These are phyloP conservation scores for Ogataea pilisensis DNA, from an alignment of 805 yeast genomes.

Conservation along the genomic window DNA sequence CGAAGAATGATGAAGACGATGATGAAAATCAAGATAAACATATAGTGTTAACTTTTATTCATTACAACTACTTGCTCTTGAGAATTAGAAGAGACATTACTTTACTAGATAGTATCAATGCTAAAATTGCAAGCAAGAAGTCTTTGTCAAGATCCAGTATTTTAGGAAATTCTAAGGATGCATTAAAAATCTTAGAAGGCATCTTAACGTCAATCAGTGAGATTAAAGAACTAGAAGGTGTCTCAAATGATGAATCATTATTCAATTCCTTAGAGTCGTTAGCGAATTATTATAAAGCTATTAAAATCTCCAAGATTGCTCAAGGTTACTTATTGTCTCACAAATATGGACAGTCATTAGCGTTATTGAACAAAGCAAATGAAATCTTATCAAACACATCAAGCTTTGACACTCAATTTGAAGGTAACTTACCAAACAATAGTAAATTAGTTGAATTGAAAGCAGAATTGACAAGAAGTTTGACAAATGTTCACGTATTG, in stretches of 20 bases:
- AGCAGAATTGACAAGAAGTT: constrained; percentile 13
- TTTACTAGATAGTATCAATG: constrained; percentile 33
- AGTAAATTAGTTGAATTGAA: constrained; percentile 27
- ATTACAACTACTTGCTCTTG: constrained; percentile 60
- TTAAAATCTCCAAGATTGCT: constrained; percentile 43
- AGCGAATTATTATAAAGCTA: constrained; percentile 41
- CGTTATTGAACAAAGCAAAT: constrained; percentile 35
- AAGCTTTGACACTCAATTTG: constrained; percentile 31
- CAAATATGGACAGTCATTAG: constrained; percentile 44
- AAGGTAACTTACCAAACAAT: constrained; percentile 39
- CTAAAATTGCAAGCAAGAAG: constrained; percentile 20
- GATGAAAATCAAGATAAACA: constrained; percentile 67
- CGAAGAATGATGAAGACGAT: constrained; percentile 39
- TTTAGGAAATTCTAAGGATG: constrained; percentile 36
- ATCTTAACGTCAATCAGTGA: constrained; percentile 52
- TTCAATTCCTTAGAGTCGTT: constrained; percentile 49
- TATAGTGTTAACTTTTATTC: constrained; percentile 70
- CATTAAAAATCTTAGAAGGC: constrained; percentile 45
- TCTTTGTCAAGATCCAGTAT: constrained; percentile 21
- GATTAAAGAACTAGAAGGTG: constrained; percentile 84
- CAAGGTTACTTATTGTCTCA: constrained; percentile 38
- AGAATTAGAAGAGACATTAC: constrained; percentile 69
- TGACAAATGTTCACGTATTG: constrained; percentile 40
- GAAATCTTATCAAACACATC: constrained; percentile 8
- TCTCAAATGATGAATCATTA: constrained; percentile 75